Base-by-base conservation (phyloP, 768 basidiomycete genomes). In the Tylopilus rubrobrunneus region DNA sequence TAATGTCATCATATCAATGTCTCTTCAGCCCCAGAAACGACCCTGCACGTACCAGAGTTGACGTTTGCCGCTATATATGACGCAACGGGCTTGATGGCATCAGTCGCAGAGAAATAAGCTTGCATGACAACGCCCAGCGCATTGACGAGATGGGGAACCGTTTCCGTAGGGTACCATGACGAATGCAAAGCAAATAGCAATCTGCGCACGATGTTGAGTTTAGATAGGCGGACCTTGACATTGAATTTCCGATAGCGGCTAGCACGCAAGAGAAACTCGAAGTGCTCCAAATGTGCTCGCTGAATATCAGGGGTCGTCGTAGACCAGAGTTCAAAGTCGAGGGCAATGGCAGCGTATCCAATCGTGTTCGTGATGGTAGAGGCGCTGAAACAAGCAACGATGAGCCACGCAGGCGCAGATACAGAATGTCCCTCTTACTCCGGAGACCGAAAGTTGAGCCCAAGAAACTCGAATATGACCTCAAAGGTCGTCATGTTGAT, bases 311-410 rank as follows among this genome's bases (percentile, higher is more conserved):
- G 64, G 4, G 76, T 76, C 0, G 88, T 84, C 31, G 73, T 78
- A 0, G 89, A 83, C 95, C 95, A 98, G 11, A 97, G 82, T 48
- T 92, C 86, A 57, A 98, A 91, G 62, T 96, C 92, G 1, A 98
- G 81, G 0, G 90, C 91, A 45, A 98, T 80, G 5, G 85, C 80
- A 42, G 80, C 79, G 67, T 97, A 96, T 6, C 89, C 94, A 1
- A 87, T 76, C 5, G 84, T 76, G 62, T 96, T 96, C 47, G 85
- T 81, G 29, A 98, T 78, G 0, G 89, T 91, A 1, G 95, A 94
- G 52, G 82, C 78, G 29, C 92, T 94, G 55, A 44, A 7, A 34
- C 7, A 45, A 14, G n/a, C n/a, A 51, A 1, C 45, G 19, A 51
- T 56, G 17, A 57, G 54, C 25, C 25, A 25, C 25, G 25, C 5